These are phyloP conservation scores for Spongispora temasekensis DNA, from an alignment of 1,284 basidiomycete species.

Conservation along the genomic window DNA sequence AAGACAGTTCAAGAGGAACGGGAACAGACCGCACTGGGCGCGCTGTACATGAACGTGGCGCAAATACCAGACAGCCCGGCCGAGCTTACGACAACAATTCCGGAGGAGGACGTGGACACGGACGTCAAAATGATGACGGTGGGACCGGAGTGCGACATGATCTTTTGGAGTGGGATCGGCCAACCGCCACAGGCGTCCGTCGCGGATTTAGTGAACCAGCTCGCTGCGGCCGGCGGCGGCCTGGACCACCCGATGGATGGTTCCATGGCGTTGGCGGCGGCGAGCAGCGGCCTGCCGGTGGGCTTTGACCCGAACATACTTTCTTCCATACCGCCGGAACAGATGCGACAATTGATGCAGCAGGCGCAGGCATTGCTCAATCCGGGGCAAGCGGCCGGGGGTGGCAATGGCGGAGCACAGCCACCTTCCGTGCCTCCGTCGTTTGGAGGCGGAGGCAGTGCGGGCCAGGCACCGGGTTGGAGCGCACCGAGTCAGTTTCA, in stretches of 20 bases:
- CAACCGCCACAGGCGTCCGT: slow-evolving; percentile 49
- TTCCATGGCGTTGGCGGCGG: not conserved
- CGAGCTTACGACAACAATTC: slow-evolving; percentile 59
- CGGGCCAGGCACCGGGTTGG: slow-evolving; percentile 31
- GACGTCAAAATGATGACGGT: slow-evolving; percentile 64
- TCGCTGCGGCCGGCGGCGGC: slow-evolving; percentile 49
- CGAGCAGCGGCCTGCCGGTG: slow-evolving; percentile 17
- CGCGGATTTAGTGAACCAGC: slow-evolving; percentile 68
- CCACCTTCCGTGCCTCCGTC: slow-evolving; percentile 16
- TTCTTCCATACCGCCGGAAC: slow-evolving; percentile 50
- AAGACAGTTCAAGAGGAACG: slow-evolving; percentile 68
- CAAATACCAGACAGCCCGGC: slow-evolving; percentile 77
- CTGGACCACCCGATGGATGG: slow-evolving; percentile 30
- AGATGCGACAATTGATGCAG: slow-evolving; percentile 63
- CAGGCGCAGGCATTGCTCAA: slow-evolving; percentile 45
- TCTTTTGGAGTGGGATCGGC: slow-evolving; percentile 56
- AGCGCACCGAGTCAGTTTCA: slow-evolving; percentile 30
- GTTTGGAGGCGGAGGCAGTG: slow-evolving; percentile 27
- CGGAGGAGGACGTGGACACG: slow-evolving; percentile 68
- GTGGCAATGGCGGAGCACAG: slow-evolving; percentile 20
- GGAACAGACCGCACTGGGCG: slow-evolving; percentile 73
- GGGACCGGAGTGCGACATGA: slow-evolving; percentile 64
- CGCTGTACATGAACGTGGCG: slow-evolving; percentile 64
- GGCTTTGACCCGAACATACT: slow-evolving; percentile 40
- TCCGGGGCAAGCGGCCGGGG: slow-evolving; percentile 24